Evolutionary conservation across 2,329 filamentous ascomycete species (phyloP), one percentile per base, ranked within the genome.

Genomic region (Aspergillus sclerotialis): DNA sequence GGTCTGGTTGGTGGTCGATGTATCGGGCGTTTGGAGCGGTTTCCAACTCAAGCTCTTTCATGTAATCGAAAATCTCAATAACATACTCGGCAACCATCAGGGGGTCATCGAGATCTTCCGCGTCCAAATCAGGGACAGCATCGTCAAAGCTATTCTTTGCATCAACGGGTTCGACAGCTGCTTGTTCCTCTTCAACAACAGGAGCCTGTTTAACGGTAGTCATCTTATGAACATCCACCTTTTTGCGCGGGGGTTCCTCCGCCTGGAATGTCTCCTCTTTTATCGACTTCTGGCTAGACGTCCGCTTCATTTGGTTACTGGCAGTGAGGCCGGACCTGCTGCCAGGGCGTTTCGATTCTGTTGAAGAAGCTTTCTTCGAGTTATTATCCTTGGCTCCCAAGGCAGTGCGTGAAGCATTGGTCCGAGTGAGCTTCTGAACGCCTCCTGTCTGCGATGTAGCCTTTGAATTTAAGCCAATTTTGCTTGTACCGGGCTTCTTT

Each of bases 1-100:
- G 73, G 50, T 95, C 88, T 45, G 85, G 84, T 60, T 98, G 92
- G 64, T 90, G 85, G 32, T 84, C 77, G 80, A 98, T 98, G 70
- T 98, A 98, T 43, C 92, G 70, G 12, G 88, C 82, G 65, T 96
- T 95, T 49, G 90, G 88, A 56, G 89, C 79, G 63, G 72, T 87
- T 60, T 72, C 67, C 45, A 80, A 70, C 67, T 98, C 92, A 15
- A 96, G 76, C 50, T 93, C 81, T 53, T 80, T 82, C 45, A 96
- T 76, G 64, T 98, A 96, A 48, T 95, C 88, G 57, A 96, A 96
- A 56, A 98, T 96, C 58, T 98, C 92, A 40, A 82, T 82, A 32
- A 94, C 89, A 55, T 98, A 98, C 62, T 96, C 92, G 33, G 92
- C 87, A 45, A 93, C 92, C 92, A 98, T 96, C 51, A 95, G 73